Conservation (phyloP, 2,329 filamentous ascomycete species). For the Cladophialophora immunda region DNA sequence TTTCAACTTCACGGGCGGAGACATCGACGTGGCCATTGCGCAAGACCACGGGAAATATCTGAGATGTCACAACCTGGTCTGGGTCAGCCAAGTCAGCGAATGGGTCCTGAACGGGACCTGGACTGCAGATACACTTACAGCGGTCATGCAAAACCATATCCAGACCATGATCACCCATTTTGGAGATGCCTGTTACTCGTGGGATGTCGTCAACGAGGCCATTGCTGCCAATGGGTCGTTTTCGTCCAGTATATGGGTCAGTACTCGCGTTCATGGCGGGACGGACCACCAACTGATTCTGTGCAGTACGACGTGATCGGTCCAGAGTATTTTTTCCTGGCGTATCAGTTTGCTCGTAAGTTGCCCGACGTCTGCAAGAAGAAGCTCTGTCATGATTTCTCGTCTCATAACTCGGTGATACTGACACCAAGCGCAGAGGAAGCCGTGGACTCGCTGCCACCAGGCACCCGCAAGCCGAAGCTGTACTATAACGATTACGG, state of each 20-base stretch:
- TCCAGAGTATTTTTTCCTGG: conserved; percentile 56
- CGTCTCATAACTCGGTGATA: background rate
- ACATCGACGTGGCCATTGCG: conserved; percentile 56
- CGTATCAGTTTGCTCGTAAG: conserved; percentile 49
- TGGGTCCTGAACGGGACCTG: conserved; percentile 64
- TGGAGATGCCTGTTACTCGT: conserved; percentile 49
- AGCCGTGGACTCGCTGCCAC: conserved; percentile 46
- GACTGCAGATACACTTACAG: conserved; percentile 66
- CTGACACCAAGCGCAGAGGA: conserved; percentile 38
- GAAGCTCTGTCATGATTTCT: background rate
- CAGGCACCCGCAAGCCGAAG: conserved; percentile 42
- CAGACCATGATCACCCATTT: conserved; percentile 49
- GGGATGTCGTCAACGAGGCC: conserved; percentile 54
- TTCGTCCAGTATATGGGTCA: conserved; percentile 50
- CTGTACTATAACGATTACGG: conserved; percentile 58
- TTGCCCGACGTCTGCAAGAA: background rate
- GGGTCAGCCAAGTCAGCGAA: conserved; percentile 57
- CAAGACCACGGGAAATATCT: conserved; percentile 57
- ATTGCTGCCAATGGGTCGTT: conserved; percentile 52
- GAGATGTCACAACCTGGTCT: conserved; percentile 69
- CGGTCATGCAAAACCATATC: conserved; percentile 60
- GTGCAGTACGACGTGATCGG: conserved; percentile 51
- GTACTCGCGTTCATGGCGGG: background rate
- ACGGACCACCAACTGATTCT: background rate
- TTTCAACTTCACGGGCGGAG: conserved; percentile 68